Base-by-base conservation (phyloP, 768 basidiomycete species). In the Gymnopilus dilepis region DNA sequence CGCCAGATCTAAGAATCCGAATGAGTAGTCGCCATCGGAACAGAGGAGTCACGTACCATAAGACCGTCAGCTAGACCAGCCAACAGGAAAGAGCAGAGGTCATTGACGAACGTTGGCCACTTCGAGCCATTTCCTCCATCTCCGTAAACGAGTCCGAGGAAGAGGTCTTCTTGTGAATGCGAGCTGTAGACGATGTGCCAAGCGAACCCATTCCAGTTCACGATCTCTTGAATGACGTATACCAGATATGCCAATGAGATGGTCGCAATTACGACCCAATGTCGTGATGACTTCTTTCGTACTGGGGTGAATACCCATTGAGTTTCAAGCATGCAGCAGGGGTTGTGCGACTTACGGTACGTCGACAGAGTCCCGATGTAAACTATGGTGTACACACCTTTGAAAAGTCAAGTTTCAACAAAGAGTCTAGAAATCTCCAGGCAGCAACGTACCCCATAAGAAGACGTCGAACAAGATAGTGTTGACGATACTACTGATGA, bases 1-100 rank as follows among this genome's bases (percentile, higher is more conserved):
- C 56, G 28, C 56, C 56, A 57, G 11, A 57, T 42, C 56, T 50
- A 37, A 3, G 34, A 11, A 37, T 37, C 15, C 34, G 34, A 37
- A 37, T 3, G 34, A 15, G 15, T 37, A 37, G 3, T 34, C 33
- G 33, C 6, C 12, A 34, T 6, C 6, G 34, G 8, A 2, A 15
- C 8, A 37, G 34, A 37, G 11, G 2, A 3, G 7, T 37, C 7
- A 3, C 28, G 15, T 9, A 50, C 47, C 28, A 50, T n/a, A 28
- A 50, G 47, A 28, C 47, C 47, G 19, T 50, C 47, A 12, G 33
- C 33, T 6, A 34, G 33, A 12, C 6, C 33, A 34, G 33, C 33
- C 33, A 34, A 34, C 6, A 34, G 33, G 33, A 34, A 34, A 34
- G 33, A 34, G 33, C 33, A 34, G 12, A 34, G 33, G 12, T 34